Conservation (phyloP, 495 filamentous ascomycete species). For the Massariosphaeria phaeospora region DNA sequence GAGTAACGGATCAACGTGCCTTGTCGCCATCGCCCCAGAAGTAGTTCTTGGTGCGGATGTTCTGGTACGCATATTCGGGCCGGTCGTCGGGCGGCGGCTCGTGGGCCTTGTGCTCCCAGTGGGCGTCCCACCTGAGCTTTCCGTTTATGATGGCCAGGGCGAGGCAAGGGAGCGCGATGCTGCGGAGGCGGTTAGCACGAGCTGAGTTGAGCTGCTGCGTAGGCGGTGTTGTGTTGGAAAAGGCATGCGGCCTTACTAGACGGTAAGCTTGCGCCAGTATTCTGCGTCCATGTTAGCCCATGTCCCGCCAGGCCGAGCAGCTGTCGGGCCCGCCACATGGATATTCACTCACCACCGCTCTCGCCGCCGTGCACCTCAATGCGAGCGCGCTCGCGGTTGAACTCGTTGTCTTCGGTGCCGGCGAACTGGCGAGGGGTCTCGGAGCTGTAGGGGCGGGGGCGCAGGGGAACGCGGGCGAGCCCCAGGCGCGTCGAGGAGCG, state of each 20-base stretch:
- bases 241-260: conserved; percentile 61
- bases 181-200: conserved; percentile 36
- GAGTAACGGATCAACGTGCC: conserved; percentile 42
- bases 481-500: conserved; percentile 57
- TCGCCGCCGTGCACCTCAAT: conserved; percentile 79
- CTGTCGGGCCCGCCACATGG: not conserved
- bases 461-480: conserved; percentile 53
- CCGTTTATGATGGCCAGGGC: conserved; percentile 68
- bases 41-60: conserved; percentile 85
- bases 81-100: conserved; percentile 80
- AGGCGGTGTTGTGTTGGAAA: too few species aligned
- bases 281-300: conserved; percentile 46
- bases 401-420: conserved; percentile 70
- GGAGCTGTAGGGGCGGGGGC: conserved; percentile 66
- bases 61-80: conserved; percentile 86
- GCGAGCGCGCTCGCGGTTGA: conserved; percentile 76
- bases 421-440: conserved; percentile 39
- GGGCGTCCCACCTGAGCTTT: conserved; percentile 81
- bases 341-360: conserved; percentile 61
- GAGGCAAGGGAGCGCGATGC: conserved; percentile 62
- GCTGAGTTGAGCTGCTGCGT: too few species aligned
- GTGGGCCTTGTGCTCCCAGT: conserved; percentile 87
- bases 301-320: not conserved
- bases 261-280: conserved; percentile 85
- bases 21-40: conserved; percentile 88